phyloP scores from a whole-genome alignment of 2,329 filamentous ascomycete genomes.

The Cercospora sojina region DNA sequence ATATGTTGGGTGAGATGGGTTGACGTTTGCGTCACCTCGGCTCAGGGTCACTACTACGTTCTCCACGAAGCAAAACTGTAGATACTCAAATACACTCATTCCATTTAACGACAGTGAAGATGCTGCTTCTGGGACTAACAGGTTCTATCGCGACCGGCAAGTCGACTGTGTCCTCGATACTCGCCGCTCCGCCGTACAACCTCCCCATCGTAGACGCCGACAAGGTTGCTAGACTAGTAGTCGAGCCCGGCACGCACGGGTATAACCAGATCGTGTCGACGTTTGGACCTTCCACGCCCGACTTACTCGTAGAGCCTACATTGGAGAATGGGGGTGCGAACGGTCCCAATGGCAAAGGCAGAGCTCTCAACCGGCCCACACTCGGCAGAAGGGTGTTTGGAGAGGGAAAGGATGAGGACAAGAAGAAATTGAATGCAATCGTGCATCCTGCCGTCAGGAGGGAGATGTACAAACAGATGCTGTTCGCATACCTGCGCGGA shows the following conservation, averaged over 20 bases:
- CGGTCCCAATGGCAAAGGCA: conserved; percentile 61
- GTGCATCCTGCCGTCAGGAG: conserved; percentile 86
- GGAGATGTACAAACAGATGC: conserved; percentile 74
- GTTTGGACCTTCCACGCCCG: conserved; percentile 80
- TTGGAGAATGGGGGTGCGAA: conserved; percentile 45
- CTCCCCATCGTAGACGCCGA: conserved; percentile 94
- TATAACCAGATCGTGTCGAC: conserved; percentile 79
- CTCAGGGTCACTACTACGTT: not conserved
- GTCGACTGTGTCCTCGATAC: conserved; percentile 85
- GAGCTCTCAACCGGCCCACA: conserved; percentile 80
- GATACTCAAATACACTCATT: not conserved
- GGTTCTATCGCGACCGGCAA: conserved; percentile 98
- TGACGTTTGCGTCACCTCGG: not conserved
- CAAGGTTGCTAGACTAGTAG: conserved; percentile 84
- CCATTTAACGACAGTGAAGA: conserved; percentile 42
- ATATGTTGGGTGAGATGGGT: not conserved
- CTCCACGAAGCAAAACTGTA: not conserved
- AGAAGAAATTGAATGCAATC: conserved; percentile 79
- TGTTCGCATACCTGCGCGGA: conserved; percentile 71
- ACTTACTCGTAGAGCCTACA: conserved; percentile 69
- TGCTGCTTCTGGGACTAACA: conserved; percentile 94
- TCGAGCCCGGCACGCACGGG: conserved; percentile 83
- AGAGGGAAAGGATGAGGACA: conserved; percentile 68
- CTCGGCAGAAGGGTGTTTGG: conserved; percentile 87
- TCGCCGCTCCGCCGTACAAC: conserved; percentile 75